Percentiles rank a stretch among this genome's conserved stretches.
Conservation (phyloP, 805 yeast genomes). For the Ogataea angusta region DNA sequence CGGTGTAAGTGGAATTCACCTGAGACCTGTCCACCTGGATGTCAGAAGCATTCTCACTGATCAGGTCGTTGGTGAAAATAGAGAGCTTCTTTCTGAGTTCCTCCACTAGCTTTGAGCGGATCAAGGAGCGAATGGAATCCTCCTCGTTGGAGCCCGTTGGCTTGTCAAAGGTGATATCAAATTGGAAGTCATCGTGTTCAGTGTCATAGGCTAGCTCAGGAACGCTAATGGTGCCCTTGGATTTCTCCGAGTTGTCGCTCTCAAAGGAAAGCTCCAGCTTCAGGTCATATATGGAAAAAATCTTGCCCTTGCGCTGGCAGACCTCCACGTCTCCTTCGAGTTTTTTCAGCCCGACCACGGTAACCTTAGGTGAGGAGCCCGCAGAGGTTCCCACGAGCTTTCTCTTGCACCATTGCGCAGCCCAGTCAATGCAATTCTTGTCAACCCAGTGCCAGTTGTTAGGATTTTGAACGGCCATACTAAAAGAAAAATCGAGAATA, state of each 20-base stretch:
- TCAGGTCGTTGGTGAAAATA: conserved; percentile 74
- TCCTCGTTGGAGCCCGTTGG: conserved; percentile 46
- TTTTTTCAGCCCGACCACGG: conserved; percentile 45
- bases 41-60: conserved; percentile 73
- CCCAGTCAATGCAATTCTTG: conserved; percentile 93
- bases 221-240: conserved; percentile 67
- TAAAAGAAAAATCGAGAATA: conserved; percentile 10
- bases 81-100: conserved; percentile 57
- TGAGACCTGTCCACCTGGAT: conserved; percentile 78
- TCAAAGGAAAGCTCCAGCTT: conserved; percentile 57
- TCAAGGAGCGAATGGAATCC: conserved; percentile 45
- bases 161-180: conserved; percentile 62
- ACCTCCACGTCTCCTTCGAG: conserved; percentile 97
- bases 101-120: conserved; percentile 60
- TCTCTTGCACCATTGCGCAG: conserved; percentile 68
- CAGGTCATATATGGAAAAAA: conserved; percentile 85
- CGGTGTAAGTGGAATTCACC: conserved; percentile 54
- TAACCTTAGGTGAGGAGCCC: conserved; percentile 32
- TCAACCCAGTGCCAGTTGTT: conserved; percentile 99
- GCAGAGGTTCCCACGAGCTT: conserved; percentile 52
- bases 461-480: conserved; percentile 93
- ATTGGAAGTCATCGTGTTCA: conserved; percentile 80
- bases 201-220: conserved; percentile 96
- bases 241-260: conserved; percentile 39
- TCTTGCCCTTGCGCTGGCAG: conserved; percentile 94